Evolutionary conservation across 306 rosid species (phyloP).

Genomic region (Cicer yamashitae): DNA sequence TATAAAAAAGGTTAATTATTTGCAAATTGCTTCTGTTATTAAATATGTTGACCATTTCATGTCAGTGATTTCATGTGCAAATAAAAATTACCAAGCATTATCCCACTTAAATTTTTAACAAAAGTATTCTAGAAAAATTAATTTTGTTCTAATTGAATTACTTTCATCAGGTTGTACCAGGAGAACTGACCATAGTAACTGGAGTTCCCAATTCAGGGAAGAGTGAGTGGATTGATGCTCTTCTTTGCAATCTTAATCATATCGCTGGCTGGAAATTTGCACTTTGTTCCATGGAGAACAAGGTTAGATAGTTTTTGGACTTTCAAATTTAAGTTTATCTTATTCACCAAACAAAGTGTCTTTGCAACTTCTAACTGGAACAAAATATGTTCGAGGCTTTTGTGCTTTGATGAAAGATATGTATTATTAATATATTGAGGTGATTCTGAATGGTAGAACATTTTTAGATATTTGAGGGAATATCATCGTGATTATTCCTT

Average conservation of each 20-base stretch:
- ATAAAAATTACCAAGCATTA: constrained; percentile 10
- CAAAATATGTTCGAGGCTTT: not conserved
- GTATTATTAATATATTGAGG: not conserved
- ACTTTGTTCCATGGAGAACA: constrained; percentile 96
- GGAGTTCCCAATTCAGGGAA: constrained; percentile 99
- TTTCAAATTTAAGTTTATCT: constrained; percentile 24
- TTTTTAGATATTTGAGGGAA: constrained; percentile 24
- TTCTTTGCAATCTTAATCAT: constrained; percentile 80
- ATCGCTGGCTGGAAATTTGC: constrained; percentile 81
- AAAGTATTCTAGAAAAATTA: constrained; percentile 4
- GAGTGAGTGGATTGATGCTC: constrained; percentile 99
- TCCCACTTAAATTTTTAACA: constrained; percentile 15
- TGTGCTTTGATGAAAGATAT: constrained; percentile 8
- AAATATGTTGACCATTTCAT: constrained; percentile 7
- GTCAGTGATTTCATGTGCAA: constrained; percentile 18
- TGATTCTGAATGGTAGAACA: not conserved
- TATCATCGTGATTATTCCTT: not conserved
- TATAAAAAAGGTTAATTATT: not conserved
- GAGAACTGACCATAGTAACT: constrained; percentile 89
- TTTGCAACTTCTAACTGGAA: constrained; percentile 24
- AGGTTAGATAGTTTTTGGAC: constrained; percentile 59
- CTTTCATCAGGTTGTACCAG: constrained; percentile 82
- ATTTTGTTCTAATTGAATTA: constrained; percentile 35
- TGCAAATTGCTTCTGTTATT: not conserved
- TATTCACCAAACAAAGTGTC: constrained; percentile 12